These are phyloP conservation scores for Phenoliferia sp. DNA, from an alignment of 1,284 basidiomycete species.

Conservation along the genomic window DNA sequence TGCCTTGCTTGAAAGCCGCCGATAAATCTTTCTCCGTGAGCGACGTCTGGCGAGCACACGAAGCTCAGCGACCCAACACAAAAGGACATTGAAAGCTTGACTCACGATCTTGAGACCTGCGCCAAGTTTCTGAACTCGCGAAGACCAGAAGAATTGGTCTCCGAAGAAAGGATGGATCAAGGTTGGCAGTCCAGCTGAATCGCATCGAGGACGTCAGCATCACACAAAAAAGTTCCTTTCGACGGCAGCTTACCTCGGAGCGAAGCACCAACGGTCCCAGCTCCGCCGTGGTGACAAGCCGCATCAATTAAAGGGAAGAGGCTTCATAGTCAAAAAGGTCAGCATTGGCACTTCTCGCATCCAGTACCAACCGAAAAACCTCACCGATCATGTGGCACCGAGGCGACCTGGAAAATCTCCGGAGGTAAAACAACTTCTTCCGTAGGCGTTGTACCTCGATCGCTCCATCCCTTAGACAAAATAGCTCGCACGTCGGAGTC, in stretches of 20 bases:
- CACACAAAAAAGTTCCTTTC: too few relatives aligned
- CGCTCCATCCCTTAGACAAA: slow-evolving; percentile 83
- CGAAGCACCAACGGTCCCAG: slow-evolving; percentile 82
- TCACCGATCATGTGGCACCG: slow-evolving; percentile 82
- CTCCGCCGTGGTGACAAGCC: slow-evolving; percentile 54
- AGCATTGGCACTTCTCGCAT: background rate
- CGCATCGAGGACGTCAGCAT: too few relatives aligned
- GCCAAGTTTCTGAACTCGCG: slow-evolving; percentile 85
- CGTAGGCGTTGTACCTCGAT: slow-evolving; percentile 21
- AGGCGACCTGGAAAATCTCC: slow-evolving; percentile 90
- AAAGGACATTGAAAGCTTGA: background rate
- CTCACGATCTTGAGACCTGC: slow-evolving; percentile 52
- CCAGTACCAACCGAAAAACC: background rate
- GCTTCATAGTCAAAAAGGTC: background rate
- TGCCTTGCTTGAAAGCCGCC: slow-evolving; percentile 4
- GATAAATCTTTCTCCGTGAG: slow-evolving; percentile 9
- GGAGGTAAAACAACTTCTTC: slow-evolving; percentile 25
- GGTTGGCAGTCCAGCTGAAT: slow-evolving; percentile 74
- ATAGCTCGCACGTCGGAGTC: slow-evolving; percentile 55
- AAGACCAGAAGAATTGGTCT: slow-evolving; percentile 68
- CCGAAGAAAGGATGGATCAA: slow-evolving; percentile 85
- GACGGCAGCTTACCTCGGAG: slow-evolving; percentile 35
- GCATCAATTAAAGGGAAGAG: slow-evolving; percentile 16
- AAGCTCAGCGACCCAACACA: background rate
- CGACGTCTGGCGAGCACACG: background rate